Base-by-base conservation (phyloP, 2,329 filamentous ascomycete species). In the Colletotrichum liaoningense region DNA sequence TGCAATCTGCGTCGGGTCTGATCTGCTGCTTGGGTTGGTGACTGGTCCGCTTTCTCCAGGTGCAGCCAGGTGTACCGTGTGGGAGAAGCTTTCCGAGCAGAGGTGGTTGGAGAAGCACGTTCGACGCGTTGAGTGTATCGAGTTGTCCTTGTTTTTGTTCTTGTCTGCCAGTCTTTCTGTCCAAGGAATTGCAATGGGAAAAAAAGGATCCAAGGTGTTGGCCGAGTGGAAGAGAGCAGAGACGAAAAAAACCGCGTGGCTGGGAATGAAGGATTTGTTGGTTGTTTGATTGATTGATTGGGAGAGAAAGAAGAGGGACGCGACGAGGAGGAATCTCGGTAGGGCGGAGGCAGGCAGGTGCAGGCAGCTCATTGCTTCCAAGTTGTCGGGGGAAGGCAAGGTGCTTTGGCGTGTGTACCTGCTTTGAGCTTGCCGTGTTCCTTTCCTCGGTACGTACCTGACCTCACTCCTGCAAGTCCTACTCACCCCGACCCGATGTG, bases 41-140 rank as follows among this genome's bases (percentile, higher is more conserved):
- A 38, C 42, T 49, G 42, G 42, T 22, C 42, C 42, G 16, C 42
- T 33, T 63, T 14, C 30, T 33, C 56, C 69, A 68, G 64, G 65
- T 69, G 58, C 22, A 30, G 30, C 66, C 64, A 72, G 57, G 52
- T 72, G 33, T 35, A 35, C 33, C 33, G 33, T 35, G 69, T 56
- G 63, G 38, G 55, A 54, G 30, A 22, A 68, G 42, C 56, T 49
- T 49, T 62, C 42, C 42, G 46, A 68, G 19, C 9, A 33, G 24
- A 55, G 46, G 46, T 22, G 56, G 57, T 24, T 24, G 55, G 7
- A 30, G 16, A 14, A n/a, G 35, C 16, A 38, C 7, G 24, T 69
- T 69, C 63, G 69, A 72, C 65, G 69, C 69, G 69, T 59, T 55
- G 65, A 58, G 52, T 69, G 69, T 72, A 66, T 69, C 65, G 69